These are phyloP conservation scores for Mucor mucedo DNA, from an alignment of 371 early-diverging fungal species.

Conservation along the genomic window DNA sequence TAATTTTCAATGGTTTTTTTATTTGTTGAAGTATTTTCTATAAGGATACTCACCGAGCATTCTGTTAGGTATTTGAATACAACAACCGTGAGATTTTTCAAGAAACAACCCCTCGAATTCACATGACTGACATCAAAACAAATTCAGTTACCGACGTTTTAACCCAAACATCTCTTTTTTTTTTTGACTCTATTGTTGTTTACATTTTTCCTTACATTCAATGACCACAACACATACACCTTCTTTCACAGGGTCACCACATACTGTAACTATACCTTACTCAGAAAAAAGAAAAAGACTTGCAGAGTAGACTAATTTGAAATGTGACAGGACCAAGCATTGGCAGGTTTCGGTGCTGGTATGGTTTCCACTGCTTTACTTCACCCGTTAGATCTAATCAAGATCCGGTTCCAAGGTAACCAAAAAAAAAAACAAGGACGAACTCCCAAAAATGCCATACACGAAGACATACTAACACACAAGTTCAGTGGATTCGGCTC, in stretches of 20 bases:
- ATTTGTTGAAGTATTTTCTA: no score
- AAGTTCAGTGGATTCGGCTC: slow-evolving; percentile 55
- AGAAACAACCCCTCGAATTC: no score
- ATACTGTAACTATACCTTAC: slow-evolving; percentile 17
- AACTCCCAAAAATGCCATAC: not conserved
- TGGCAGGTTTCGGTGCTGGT: slow-evolving; percentile 90
- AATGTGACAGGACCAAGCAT: slow-evolving; percentile 77
- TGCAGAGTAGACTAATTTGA: not conserved
- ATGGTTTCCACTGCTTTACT: slow-evolving; percentile 79
- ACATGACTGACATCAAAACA: no score
- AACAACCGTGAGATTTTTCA: no score
- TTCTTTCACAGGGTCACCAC: slow-evolving; percentile 33
- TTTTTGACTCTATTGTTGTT: not conserved
- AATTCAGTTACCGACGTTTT: not conserved
- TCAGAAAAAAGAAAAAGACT: not conserved
- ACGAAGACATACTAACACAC: not conserved
- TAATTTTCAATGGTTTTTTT: no score
- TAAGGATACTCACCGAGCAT: no score
- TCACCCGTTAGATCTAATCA: slow-evolving; percentile 93
- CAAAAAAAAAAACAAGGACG: not conserved
- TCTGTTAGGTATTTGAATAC: no score
- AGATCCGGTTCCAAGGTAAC: slow-evolving; percentile 88
- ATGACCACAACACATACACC: slow-evolving; percentile 6
- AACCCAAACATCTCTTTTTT: not conserved
- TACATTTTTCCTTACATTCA: not conserved